Evolutionary conservation across 306 rosid genomes (phyloP).

Genomic region (Cucurbita argyrosperma): DNA sequence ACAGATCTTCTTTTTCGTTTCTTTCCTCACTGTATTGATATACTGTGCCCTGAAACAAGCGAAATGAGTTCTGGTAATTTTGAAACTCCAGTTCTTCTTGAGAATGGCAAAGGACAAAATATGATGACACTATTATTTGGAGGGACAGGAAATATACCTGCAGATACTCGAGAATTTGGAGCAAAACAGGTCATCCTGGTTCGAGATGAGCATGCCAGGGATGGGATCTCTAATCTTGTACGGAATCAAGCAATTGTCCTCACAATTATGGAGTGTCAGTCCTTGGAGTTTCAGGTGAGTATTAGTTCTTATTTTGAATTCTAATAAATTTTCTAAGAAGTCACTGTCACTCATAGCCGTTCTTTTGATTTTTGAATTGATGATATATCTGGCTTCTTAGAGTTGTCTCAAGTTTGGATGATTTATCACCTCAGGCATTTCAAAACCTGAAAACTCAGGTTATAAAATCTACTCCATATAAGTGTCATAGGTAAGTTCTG

Average conservation of each 20-base stretch:
- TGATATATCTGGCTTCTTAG: not conserved
- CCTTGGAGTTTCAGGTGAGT: conserved; percentile 59
- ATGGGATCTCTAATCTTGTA: conserved; percentile 18
- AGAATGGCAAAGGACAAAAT: conserved; percentile 24
- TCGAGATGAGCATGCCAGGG: conserved; percentile 37
- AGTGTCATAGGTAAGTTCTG: not conserved
- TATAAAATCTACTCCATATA: not conserved
- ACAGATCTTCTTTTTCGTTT: conserved; percentile 36
- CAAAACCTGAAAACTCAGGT: not conserved
- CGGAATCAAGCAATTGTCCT: conserved; percentile 49
- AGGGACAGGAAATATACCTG: conserved; percentile 14
- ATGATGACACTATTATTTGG: conserved; percentile 31
- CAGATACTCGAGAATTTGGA: conserved; percentile 43
- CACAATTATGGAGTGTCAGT: conserved; percentile 50
- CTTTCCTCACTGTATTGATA: conserved; percentile 18
- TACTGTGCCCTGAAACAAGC: conserved; percentile 19
- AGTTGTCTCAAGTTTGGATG: not conserved
- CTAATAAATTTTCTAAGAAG: not conserved
- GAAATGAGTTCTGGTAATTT: conserved; percentile 9
- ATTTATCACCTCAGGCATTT: not conserved
- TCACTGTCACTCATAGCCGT: not conserved
- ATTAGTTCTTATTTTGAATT: not conserved
- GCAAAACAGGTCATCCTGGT: conserved; percentile 61
- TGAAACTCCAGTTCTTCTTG: conserved; percentile 43
- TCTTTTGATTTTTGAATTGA: not conserved